These are phyloP conservation scores for Ehretia macrophylla DNA, from an alignment of 257 asterid species.

Conservation along the genomic window DNA sequence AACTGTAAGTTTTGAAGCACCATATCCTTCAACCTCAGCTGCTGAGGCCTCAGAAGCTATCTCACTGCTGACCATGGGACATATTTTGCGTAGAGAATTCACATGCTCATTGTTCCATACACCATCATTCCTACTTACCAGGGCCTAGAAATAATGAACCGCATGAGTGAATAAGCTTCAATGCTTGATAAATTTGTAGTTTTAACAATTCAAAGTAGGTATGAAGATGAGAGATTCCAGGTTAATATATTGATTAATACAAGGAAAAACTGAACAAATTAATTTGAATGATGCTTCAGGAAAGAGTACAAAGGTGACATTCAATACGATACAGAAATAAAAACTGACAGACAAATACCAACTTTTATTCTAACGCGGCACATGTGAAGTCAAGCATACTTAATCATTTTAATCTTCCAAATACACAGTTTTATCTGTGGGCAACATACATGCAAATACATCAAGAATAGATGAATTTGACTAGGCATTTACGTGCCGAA, in stretches of 20 bases:
- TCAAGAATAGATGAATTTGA: too few relatives aligned
- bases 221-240: not conserved
- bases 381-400: too few relatives aligned
- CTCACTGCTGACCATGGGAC: constrained; percentile 93
- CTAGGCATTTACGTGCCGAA: too few relatives aligned
- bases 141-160: constrained; percentile 55
- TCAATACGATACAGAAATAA: too few relatives aligned
- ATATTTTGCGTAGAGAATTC: constrained; percentile 78
- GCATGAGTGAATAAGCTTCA: constrained; percentile 27
- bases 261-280: too few relatives aligned
- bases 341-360: too few relatives aligned
- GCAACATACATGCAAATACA: too few relatives aligned
- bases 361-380: too few relatives aligned
- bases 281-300: too few relatives aligned
- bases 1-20: constrained; percentile 94
- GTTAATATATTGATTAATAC: not conserved
- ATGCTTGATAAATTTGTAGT: not conserved
- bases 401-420: too few relatives aligned
- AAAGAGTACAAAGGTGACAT: too few relatives aligned
- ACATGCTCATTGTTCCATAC: constrained; percentile 95
- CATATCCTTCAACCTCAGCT: constrained; percentile 98
- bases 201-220: not conserved
- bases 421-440: too few relatives aligned
- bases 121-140: constrained; percentile 91
- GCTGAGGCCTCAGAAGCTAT: constrained; percentile 77